These are phyloP conservation scores for Fomitopsis betulina DNA, from an alignment of 1,284 basidiomycete genomes.

Conservation along the genomic window DNA sequence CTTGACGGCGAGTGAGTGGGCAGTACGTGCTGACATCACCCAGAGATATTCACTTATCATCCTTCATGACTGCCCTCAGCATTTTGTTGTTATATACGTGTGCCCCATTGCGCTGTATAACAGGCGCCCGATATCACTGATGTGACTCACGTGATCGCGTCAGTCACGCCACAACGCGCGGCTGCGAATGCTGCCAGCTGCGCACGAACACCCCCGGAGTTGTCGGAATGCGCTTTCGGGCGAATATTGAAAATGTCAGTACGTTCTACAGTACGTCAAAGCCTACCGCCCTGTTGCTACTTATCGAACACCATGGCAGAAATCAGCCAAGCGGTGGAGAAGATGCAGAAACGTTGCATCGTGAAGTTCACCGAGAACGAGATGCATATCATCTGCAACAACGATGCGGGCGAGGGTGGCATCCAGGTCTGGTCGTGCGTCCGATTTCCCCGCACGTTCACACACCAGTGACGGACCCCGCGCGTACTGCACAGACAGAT, in stretches of 20 bases:
- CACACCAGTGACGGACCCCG: neutral
- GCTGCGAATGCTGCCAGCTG: neutral
- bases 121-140: too few relatives aligned
- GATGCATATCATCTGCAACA: slow-evolving; percentile 82
- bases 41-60: too few relatives aligned
- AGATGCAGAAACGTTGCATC: slow-evolving; percentile 79
- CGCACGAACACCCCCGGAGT: too few relatives aligned
- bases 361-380: slow-evolving; percentile 74
- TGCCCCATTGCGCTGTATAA: too few relatives aligned
- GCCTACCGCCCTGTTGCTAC: neutral
- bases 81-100: too few relatives aligned
- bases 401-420: slow-evolving; percentile 76
- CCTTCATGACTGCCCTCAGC: too few relatives aligned
- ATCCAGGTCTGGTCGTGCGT: slow-evolving; percentile 93
- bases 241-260: slow-evolving; percentile 53
- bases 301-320: slow-evolving; percentile 34
- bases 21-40: too few relatives aligned
- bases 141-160: neutral
- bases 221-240: slow-evolving; percentile 66
- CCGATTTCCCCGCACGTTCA: neutral
- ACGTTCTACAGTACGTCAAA: slow-evolving; percentile 50
- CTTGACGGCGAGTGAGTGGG: too few relatives aligned
- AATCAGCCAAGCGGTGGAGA: slow-evolving; percentile 75
- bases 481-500: slow-evolving; percentile 38
- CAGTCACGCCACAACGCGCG: neutral